Base-by-base conservation (phyloP, 192 early-diverging fungal species). In the Coemansia sp. region DNA sequence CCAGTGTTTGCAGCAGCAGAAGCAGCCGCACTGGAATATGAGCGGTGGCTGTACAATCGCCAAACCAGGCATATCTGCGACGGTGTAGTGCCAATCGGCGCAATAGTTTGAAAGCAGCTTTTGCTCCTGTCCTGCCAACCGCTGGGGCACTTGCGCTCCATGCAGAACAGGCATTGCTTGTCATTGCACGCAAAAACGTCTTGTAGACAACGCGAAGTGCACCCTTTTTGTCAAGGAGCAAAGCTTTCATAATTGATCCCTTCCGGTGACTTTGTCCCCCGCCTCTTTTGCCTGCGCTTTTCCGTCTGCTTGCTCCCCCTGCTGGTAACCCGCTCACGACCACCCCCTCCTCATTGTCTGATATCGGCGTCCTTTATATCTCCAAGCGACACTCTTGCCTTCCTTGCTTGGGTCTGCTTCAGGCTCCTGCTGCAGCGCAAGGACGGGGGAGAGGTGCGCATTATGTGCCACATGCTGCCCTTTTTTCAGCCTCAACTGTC, bases 101-200 rank as follows among this genome's bases (percentile, higher is more conserved):
- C 45, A 64, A 64, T 51, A 51, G 48, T 33, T 51, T 64, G 20
- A 22, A 39, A 43, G 22, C 39, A 18, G 17, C 39, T 22, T 22
- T 56, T 43, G 39, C n/a, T 45, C 18, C 0, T 15, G 3, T 48
- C 20, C 12, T 28, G 39, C 38, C 60, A 61, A 61, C n/a, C 18
- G 38, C 60, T 61, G 60, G 60, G 20, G 60, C 60, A 61, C 43
- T 51, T 51, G 34, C 32, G 45, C 36, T 48, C 48, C 45, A 64
- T 64, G 62, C 62, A 64, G 45, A 64, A 51, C 33, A 64, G 20
- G 28, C 62, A 51, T 64, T 62, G 62, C 62, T 51, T 64, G 62
- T 52, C 52, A 20, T 18, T 62, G 2, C 45, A 48, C 45, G 45
- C 12, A 4, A 48, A 62, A 62, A 45, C 61, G 33, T 33, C 54